Evolutionary conservation across 2,329 filamentous ascomycete genomes (phyloP).

Genomic region (Neofusicoccum umdonicola): DNA sequence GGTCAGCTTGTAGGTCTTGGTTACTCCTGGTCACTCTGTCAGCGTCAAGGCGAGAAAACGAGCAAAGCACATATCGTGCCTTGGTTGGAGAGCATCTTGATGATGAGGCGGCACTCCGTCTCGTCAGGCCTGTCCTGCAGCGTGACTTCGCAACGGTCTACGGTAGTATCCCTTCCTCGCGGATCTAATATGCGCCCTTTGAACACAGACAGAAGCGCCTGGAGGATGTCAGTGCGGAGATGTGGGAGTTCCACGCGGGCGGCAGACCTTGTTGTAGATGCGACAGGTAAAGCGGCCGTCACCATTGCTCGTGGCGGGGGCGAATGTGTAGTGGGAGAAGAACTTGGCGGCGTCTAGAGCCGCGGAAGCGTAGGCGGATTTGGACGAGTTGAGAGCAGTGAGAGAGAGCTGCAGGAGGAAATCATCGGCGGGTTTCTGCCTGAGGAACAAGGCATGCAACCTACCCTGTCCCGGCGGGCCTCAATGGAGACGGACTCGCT

Average conservation of each 20-base stretch:
- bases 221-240: neutral
- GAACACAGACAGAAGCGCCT: slow-evolving; percentile 67
- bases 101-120: slow-evolving; percentile 68
- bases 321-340: slow-evolving; percentile 70
- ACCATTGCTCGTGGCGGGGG: slow-evolving; percentile 34
- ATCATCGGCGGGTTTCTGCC: slow-evolving; percentile 19
- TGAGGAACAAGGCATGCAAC: slow-evolving; percentile 20
- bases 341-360: slow-evolving; percentile 66
- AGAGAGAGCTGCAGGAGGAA: slow-evolving; percentile 59
- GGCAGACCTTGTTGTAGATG: slow-evolving; percentile 65
- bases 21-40: slow-evolving; percentile 53
- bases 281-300: slow-evolving; percentile 66
- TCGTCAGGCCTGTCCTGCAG: slow-evolving; percentile 69
- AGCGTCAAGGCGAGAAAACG: neutral
- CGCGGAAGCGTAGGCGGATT: slow-evolving; percentile 75
- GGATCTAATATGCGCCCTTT: slow-evolving; percentile 64
- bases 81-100: slow-evolving; percentile 72
- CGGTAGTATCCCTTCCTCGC: slow-evolving; percentile 65
- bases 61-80: slow-evolving; percentile 42
- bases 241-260: no score
- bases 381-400: slow-evolving; percentile 75
- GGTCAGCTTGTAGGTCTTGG: slow-evolving; percentile 72
- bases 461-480: slow-evolving; percentile 65
- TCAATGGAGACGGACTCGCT: slow-evolving; percentile 76
- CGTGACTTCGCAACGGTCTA: slow-evolving; percentile 72